phyloP scores from a whole-genome alignment of 768 basidiomycete species.

The Podaxis sp. region DNA sequence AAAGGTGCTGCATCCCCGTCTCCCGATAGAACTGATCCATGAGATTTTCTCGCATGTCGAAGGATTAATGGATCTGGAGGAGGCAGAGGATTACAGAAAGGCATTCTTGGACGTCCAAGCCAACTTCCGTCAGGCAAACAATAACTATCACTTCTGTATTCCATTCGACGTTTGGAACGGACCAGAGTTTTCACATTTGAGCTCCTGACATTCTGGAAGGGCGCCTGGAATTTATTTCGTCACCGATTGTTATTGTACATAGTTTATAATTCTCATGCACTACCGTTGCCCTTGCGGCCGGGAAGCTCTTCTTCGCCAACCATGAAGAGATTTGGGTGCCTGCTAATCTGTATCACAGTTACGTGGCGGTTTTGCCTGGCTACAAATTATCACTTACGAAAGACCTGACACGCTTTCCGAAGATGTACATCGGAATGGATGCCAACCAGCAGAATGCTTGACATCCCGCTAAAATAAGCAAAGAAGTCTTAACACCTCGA shows the following conservation, averaged over 20 bases:
- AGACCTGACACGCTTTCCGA: conserved; percentile 41
- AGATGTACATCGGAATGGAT: conserved; percentile 45
- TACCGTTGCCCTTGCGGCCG: not conserved
- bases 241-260: not conserved
- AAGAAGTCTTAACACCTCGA: conserved; percentile 37
- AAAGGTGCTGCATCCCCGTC: conserved; percentile 30
- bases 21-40: conserved; percentile 47
- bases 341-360: conserved; percentile 20
- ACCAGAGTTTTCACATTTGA: conserved; percentile 19
- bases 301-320: conserved; percentile 17
- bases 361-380: not conserved
- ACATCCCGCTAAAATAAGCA: conserved; percentile 39
- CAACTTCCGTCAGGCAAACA: conserved; percentile 38
- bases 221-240: not conserved
- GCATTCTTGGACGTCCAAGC: conserved; percentile 33
- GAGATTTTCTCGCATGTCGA: conserved; percentile 37
- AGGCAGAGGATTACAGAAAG: conserved; percentile 34
- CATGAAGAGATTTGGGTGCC: conserved; percentile 26
- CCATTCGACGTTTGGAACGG: conserved; percentile 51
- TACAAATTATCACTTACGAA: conserved; percentile 30
- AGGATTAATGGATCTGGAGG: conserved; percentile 37
- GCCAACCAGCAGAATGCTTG: conserved; percentile 41
- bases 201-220: not conserved
- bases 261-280: not conserved
- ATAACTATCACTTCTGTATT: conserved; percentile 48